Base-by-base conservation (phyloP, 371 early-diverging fungal genomes). In the Mortierella sp. region DNA sequence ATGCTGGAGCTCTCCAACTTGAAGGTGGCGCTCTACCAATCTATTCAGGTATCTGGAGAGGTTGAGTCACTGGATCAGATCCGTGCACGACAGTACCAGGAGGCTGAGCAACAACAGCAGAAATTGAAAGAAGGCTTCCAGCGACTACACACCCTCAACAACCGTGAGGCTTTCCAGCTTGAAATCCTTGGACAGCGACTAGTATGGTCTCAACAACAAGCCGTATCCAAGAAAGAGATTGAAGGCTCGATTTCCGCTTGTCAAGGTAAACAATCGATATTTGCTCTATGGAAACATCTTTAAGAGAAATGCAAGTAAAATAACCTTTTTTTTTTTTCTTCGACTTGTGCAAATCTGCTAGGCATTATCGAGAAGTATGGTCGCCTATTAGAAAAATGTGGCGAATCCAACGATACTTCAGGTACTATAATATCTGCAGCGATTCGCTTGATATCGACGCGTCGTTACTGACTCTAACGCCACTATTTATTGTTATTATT, bases 141-240 rank as follows among this genome's bases (percentile, higher is more conserved):
- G 32, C 72, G 63, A 6, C 58, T 81, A 22, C 63, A 66, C 21
- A 15, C 63, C 1, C 47, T 81, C 58, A 72, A 65, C 53, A 68
- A 57, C 21, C 47, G 69, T 24, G 82, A 81, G 41, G 73, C 69
- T 0, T 81, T 81, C 76, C 82, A 81, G 52, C 69, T 81, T 10
- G 82, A 76, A 57, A 81, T 81, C 21, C 63, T 81, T 36, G 82
- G 82, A 8, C 82, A 81, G 57, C 66, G 82, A 9, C 63, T 81
- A 9, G 82, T 81, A 0, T 81, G 82, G 82, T 72, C 82, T 13
- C 82, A 81, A 55, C 82, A 81, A 60, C 60, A 72, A 2, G 58
- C 53, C 0, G 73, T 61, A n/a, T 76, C 82, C 45, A 72, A 72
- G 60, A 33, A 41, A 36, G 63, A 76, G n/a, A 40, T 76, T 1